Base-by-base conservation (phyloP, 2,329 filamentous ascomycete species). In the Mycogone perniciosa region DNA sequence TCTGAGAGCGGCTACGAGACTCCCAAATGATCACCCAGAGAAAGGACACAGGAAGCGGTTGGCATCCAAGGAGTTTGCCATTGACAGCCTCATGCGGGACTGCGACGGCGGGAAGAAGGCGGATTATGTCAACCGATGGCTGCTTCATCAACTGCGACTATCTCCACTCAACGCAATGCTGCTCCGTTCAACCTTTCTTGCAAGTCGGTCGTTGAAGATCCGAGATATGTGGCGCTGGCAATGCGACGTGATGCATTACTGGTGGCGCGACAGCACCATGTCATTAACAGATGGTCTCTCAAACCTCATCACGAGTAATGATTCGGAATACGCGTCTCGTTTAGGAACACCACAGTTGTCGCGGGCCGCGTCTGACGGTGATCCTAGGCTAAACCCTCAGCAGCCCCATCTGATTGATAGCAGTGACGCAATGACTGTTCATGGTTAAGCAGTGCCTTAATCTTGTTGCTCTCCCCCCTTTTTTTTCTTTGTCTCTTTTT, bases 41-140 rank as follows among this genome's bases (percentile, higher is more conserved):
- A 72, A 66, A 47, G 57, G 57, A 7, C 61, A 52, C 41, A 64
- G 61, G n/a, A 57, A 76, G 45, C 64, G 67, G 2, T 62, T 69
- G 20, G 72, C 73, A 2, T 65, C 68, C 46, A 79, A 76, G 51
- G 77, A 80, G 58, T 70, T 68, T n/a, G 67, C 66, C 31, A 79
- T 79, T 46, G 63, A 72, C 40, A 67, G 62, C 5, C 66, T 77
- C 8, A 60, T 77, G 44, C 57, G 56, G 27, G 69, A 71, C 3
- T 57, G 63, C 3, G 58, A 66, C 8, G 57, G 59, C 2, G 68
- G 67, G 3, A 67, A 69, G 56, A 74, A 71, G 54, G 63, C 61
- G 1, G 71, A 77, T 45, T 76, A 70, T 50, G 70, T 81, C 57
- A 67, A 68, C 55, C 67, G 74, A 38, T 81, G 78, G 77, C 62